These are phyloP conservation scores for Manihot esculenta DNA, from an alignment of 441 rosid genomes.

Conservation along the genomic window DNA sequence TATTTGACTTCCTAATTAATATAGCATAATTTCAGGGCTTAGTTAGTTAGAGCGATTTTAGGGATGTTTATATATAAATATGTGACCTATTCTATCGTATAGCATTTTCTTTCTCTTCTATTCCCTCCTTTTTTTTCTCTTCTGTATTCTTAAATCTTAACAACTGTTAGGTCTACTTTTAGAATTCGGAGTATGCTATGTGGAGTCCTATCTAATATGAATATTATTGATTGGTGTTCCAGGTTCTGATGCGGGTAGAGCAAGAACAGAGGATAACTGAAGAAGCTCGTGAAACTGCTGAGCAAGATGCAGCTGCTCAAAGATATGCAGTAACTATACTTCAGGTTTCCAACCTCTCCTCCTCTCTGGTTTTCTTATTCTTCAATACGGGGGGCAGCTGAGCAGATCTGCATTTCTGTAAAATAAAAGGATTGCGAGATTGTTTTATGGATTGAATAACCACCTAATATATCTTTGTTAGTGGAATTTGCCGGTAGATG, in stretches of 20 bases:
- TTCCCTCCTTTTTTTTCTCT: too few relatives aligned
- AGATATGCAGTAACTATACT: slow-evolving; percentile 75
- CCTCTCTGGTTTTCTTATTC: slow-evolving; percentile 5
- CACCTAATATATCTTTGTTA: not conserved
- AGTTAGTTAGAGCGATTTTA: too few relatives aligned
- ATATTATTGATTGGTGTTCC: slow-evolving; percentile 18
- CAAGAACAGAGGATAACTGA: slow-evolving; percentile 97
- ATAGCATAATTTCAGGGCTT: too few relatives aligned
- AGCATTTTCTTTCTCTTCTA: too few relatives aligned
- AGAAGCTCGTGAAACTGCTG: slow-evolving; percentile 92
- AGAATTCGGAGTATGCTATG: slow-evolving; percentile 10
- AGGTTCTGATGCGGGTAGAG: slow-evolving; percentile 98
- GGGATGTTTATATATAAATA: too few relatives aligned
- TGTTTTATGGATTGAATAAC: slow-evolving; percentile 5
- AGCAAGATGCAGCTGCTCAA: slow-evolving; percentile 93
- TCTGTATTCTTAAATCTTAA: too few relatives aligned
- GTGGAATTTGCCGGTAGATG: not conserved
- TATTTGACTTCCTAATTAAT: too few relatives aligned
- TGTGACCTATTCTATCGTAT: too few relatives aligned
- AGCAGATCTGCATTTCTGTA: not conserved
- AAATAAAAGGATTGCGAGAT: not conserved
- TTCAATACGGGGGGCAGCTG: not conserved
- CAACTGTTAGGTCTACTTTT: not conserved
- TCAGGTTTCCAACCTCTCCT: slow-evolving; percentile 46
- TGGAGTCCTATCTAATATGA: slow-evolving; percentile 15